Conservation (phyloP, 2,329 filamentous ascomycete genomes). For the Alternaria infectoria region DNA sequence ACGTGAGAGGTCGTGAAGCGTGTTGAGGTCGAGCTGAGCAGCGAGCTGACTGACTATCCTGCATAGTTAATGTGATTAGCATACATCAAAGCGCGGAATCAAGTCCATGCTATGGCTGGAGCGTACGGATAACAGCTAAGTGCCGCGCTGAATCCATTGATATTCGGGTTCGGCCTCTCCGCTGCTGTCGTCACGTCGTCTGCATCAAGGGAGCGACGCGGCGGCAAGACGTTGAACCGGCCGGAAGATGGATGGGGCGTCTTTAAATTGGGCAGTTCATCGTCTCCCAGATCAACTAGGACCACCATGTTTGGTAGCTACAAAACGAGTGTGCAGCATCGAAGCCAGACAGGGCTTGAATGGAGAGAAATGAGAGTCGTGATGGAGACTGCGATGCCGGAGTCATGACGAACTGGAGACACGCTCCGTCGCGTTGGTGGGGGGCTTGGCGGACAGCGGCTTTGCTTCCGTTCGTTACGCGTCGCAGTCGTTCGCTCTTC, state of each 20-base stretch:
- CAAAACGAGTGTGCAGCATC: constrained; percentile 30
- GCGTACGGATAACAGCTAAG: constrained; percentile 73
- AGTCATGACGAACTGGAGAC: constrained; percentile 23
- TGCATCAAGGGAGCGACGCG: constrained; percentile 33
- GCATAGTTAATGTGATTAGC: constrained; percentile 41
- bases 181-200: constrained; percentile 24
- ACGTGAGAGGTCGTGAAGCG: constrained; percentile 80
- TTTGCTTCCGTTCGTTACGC: constrained; percentile 1
- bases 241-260: constrained; percentile 24
- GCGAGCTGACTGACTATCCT: constrained; percentile 81
- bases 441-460: constrained; percentile 19
- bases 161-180: constrained; percentile 57
- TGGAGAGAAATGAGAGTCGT: constrained; percentile 4
- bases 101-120: constrained; percentile 43
- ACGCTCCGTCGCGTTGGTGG: constrained; percentile 13
- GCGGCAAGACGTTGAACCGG: constrained; percentile 32
- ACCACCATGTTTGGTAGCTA: constrained; percentile 49
- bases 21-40: constrained; percentile 81
- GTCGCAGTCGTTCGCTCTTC: neutral
- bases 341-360: constrained; percentile 26
- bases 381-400: constrained; percentile 24
- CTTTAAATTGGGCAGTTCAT: constrained; percentile 38
- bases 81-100: constrained; percentile 31
- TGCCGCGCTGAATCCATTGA: constrained; percentile 66
- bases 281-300: constrained; percentile 53